Percentiles rank a stretch among this genome's conserved stretches.
These are phyloP conservation scores for Mantamonas sphyraenae DNA, from an alignment of 78 protist genomes.

Conservation along the genomic window DNA sequence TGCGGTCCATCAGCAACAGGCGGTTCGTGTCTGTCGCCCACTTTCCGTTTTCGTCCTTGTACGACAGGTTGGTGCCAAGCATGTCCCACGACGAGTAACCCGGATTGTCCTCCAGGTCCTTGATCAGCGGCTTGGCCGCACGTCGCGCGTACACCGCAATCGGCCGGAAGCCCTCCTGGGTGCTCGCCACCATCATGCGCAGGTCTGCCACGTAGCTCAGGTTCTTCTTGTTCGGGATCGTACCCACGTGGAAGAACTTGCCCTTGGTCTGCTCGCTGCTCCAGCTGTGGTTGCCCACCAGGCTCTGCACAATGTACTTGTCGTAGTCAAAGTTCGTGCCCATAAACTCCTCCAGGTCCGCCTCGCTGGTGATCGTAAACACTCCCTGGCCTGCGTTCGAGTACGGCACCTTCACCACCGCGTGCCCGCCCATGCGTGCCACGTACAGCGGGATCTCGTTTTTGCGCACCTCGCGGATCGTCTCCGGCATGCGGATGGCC, in stretches of 20 bases:
- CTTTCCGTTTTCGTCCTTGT: not conserved
- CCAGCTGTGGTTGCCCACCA: conserved; percentile 48
- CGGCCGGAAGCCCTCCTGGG: conserved; percentile 28
- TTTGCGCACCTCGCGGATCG: conserved; percentile 25
- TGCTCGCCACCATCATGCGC: conserved; percentile 40
- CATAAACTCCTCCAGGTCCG: conserved; percentile 44
- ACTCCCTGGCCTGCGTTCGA: conserved; percentile 56
- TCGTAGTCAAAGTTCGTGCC: conserved; percentile 21
- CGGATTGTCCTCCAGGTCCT: not conserved
- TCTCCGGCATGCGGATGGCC: conserved; percentile 26
- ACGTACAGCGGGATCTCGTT: conserved; percentile 21
- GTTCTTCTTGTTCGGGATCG: conserved; percentile 20
- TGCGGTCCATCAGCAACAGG: conserved; percentile 32
- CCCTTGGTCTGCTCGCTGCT: not conserved
- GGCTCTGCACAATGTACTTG: conserved; percentile 47
- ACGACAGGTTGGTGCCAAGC: conserved; percentile 55
- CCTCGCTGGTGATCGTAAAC: conserved; percentile 30
- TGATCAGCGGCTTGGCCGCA: conserved; percentile 25
- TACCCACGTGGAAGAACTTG: conserved; percentile 51
- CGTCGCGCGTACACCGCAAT: conserved; percentile 39
- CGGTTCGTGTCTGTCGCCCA: conserved; percentile 45
- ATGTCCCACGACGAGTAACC: conserved; percentile 35
- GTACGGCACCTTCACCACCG: conserved; percentile 52
- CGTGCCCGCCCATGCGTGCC: conserved; percentile 28
- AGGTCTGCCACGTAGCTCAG: conserved; percentile 32